Conservation (phyloP, 768 basidiomycete genomes). For the Suillus tomentosus region DNA sequence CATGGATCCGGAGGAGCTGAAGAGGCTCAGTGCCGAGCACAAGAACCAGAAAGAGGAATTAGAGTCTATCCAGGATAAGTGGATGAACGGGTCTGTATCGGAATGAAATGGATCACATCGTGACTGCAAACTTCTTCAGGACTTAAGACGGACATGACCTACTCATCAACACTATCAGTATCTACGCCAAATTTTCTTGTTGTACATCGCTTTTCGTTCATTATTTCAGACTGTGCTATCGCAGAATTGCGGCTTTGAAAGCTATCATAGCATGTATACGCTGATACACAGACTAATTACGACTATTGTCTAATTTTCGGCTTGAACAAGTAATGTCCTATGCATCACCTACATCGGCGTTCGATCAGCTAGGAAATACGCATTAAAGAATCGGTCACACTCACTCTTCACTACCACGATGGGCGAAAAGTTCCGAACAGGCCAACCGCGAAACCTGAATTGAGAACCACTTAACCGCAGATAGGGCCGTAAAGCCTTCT, state of each 20-base stretch:
- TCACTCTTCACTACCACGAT: conserved; percentile 63
- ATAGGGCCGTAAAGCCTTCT: not conserved
- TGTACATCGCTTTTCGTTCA: conserved; percentile 3
- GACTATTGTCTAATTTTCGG: conserved; percentile 19
- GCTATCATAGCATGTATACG: conserved; percentile 10
- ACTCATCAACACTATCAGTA: conserved; percentile 2
- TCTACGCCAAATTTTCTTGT: conserved; percentile 8
- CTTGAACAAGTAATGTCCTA: conserved; percentile 59
- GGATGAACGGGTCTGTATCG: conserved; percentile 27
- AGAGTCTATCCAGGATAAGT: conserved; percentile 47
- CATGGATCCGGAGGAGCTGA: conserved; percentile 54
- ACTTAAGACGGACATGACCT: conserved; percentile 2
- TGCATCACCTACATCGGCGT: conserved; percentile 42
- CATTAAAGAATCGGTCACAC: conserved; percentile 31
- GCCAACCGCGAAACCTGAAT: conserved; percentile 60
- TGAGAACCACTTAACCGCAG: not conserved
- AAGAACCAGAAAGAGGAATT: conserved; percentile 54
- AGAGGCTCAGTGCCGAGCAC: conserved; percentile 46
- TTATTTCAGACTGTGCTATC: not conserved
- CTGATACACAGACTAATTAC: conserved; percentile 11
- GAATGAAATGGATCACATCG: conserved; percentile 16
- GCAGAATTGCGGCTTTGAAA: conserved; percentile 6
- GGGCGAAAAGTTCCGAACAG: conserved; percentile 66
- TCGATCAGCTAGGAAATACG: conserved; percentile 4
- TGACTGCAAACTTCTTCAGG: not conserved